Evolutionary conservation across 495 filamentous ascomycete genomes (phyloP), one percentile per base, ranked within the genome.

Genomic region (Extremus antarcticus): DNA sequence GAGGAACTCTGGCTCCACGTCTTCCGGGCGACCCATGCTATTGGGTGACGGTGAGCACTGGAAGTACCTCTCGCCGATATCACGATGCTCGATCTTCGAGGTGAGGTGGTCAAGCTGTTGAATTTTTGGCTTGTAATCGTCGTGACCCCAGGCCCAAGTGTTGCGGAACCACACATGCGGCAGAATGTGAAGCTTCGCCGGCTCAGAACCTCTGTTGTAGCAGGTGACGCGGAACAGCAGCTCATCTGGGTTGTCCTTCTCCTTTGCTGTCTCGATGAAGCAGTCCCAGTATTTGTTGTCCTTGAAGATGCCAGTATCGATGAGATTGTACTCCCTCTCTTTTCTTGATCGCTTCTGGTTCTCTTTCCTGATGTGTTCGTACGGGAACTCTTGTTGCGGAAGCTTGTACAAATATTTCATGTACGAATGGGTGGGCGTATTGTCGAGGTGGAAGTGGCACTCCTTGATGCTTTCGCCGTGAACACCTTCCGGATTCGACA

Each of bases 391-490:
- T 63, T 77, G 76, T 72, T 97, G 91, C 0, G 91, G 91, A 62
- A 95, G 94, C 69, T 96, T 97, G 78, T 97, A 97, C 58, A 95
- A 83, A 63, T 80, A 92, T 69, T 97, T 97, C 91, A 97, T 97
- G 74, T 97, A 97, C 20, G 91, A 95, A 70, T 97, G 91, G 8
- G 75, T 73, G 2, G 91, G 91, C 23, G 87, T 94, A 66, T 97
- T 97, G 68, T 97, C 91, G 50, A 95, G 70, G 68, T 97, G 92
- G 65, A 95, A 97, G 70, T 96, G 90, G 17, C 84, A 85, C 68
- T 97, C 91, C 65, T 96, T 97, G 74, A 97, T 78, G 64, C 87
- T 91, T 70, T 97, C 91, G 43, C 91, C 91, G 71, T 97, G 91
- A 57, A 95, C 95, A 51, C 91, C 91, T 70, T 97, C 86, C 0